These are phyloP conservation scores for Spizellomyces punctatus DNA, from an alignment of 192 early-diverging fungal genomes.

Conservation along the genomic window DNA sequence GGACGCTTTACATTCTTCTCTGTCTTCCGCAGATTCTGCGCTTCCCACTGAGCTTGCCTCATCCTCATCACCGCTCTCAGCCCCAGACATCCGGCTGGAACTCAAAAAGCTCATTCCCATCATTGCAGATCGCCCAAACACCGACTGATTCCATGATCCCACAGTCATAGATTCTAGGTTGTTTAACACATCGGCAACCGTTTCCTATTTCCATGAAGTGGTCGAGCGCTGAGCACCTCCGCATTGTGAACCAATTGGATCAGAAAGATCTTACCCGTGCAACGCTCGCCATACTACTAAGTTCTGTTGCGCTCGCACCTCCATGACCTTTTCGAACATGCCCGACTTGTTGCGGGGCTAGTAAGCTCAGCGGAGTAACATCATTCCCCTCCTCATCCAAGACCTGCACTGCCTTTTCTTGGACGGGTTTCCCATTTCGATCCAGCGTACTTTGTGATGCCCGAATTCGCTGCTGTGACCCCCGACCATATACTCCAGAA, in stretches of 20 bases:
- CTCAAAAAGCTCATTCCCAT: constrained; percentile 31
- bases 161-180: constrained; percentile 50
- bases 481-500: constrained; percentile 18
- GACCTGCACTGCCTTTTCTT: constrained; percentile 34
- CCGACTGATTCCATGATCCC: constrained; percentile 45
- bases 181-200: constrained; percentile 53
- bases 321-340: constrained; percentile 21
- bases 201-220: constrained; percentile 38
- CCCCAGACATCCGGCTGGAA: constrained; percentile 36
- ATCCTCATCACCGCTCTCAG: constrained; percentile 38
- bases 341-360: constrained; percentile 11
- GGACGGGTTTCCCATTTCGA: background rate
- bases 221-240: background rate
- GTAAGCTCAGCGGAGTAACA: constrained; percentile 57
- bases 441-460: constrained; percentile 28
- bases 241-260: too few relatives aligned
- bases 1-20: constrained; percentile 12
- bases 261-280: constrained; percentile 21
- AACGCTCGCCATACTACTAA: constrained; percentile 28
- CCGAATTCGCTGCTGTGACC: constrained; percentile 18
- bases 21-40: constrained; percentile 30
- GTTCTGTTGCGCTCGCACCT: constrained; percentile 27
- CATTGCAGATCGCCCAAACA: constrained; percentile 34
- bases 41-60: constrained; percentile 30
- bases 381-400: constrained; percentile 63